A percentile compares a stretch with the other conserved stretches of the same genome.
phyloP scores from a whole-genome alignment of 768 basidiomycete species.

The Neoboletus brunneissimus region DNA sequence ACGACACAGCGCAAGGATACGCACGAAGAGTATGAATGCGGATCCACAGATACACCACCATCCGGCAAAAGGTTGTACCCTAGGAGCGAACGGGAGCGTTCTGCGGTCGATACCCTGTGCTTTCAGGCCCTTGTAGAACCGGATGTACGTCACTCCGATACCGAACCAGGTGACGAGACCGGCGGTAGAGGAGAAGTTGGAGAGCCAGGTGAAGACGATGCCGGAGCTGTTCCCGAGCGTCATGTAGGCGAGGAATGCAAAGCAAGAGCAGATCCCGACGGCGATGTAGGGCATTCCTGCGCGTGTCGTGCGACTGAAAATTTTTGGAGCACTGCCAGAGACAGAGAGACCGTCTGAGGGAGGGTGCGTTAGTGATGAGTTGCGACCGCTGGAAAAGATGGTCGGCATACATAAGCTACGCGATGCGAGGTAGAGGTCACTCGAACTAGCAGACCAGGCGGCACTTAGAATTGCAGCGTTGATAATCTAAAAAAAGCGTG shows the following conservation, averaged over 20 bases:
- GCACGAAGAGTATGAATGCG: constrained; percentile 36
- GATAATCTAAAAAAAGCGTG: constrained; percentile 22
- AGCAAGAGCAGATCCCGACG: constrained; percentile 26
- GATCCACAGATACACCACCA: constrained; percentile 36
- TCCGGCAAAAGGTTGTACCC: constrained; percentile 41
- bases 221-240: constrained; percentile 35
- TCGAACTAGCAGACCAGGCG: constrained; percentile 42
- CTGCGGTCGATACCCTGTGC: constrained; percentile 47
- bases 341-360: constrained; percentile 50
- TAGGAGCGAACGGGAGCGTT: constrained; percentile 44
- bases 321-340: constrained; percentile 50
- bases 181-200: constrained; percentile 34
- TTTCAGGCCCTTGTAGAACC: constrained; percentile 46
- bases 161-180: constrained; percentile 46
- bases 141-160: constrained; percentile 45
- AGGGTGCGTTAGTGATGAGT: constrained; percentile 14
- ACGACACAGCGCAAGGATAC: neutral
- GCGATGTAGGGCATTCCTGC: constrained; percentile 47
- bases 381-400: neutral
- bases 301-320: constrained; percentile 43
- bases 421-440: constrained; percentile 40
- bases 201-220: constrained; percentile 43
- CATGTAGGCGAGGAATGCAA: constrained; percentile 42
- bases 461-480: constrained; percentile 44
- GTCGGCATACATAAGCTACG: constrained; percentile 35